Evolutionary conservation across 2,329 filamentous ascomycete species (phyloP).

Genomic region (Sporothrix euskadiensis): DNA sequence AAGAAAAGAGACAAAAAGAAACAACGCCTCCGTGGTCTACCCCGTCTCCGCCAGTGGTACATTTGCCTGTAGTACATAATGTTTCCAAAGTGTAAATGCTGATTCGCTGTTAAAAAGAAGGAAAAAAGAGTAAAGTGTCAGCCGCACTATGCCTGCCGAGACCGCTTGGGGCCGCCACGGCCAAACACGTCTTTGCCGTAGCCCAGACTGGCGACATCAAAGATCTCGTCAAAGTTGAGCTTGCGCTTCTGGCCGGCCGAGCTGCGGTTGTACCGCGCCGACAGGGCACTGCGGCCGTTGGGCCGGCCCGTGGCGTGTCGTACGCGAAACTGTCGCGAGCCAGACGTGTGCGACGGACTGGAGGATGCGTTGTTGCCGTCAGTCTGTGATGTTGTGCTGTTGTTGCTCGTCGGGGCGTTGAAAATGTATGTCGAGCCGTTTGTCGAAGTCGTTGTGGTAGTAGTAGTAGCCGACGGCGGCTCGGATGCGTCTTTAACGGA

Average conservation of each 20-base stretch:
- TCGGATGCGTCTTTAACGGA: conserved; percentile 23
- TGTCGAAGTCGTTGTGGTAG: not conserved
- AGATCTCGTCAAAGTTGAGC: conserved; percentile 72
- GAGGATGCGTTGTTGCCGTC: conserved; percentile 25
- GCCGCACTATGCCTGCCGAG: conserved; percentile 47
- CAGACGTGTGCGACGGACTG: conserved; percentile 11
- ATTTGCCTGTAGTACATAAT: conserved; percentile 1
- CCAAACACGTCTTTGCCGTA: conserved; percentile 59
- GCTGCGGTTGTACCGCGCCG: conserved; percentile 57
- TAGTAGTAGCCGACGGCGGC: not conserved
- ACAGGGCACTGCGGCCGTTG: conserved; percentile 36
- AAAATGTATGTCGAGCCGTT: conserved; percentile 22
- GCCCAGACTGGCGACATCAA: conserved; percentile 66
- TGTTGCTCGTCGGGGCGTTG: conserved; percentile 25
- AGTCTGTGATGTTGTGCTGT: conserved; percentile 18
- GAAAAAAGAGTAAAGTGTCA: not conserved
- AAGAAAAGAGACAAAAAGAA: not conserved
- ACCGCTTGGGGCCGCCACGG: conserved; percentile 51
- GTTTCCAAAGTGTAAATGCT: conserved; percentile 18
- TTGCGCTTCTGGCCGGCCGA: conserved; percentile 69
- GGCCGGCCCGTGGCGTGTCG: conserved; percentile 33
- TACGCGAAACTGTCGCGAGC: conserved; percentile 27
- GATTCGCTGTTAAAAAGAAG: not conserved
- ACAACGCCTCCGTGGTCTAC: conserved; percentile 4
- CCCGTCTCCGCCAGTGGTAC: not conserved